These are phyloP conservation scores for Podila minutissima DNA, from an alignment of 192 early-diverging fungal species.

Conservation along the genomic window DNA sequence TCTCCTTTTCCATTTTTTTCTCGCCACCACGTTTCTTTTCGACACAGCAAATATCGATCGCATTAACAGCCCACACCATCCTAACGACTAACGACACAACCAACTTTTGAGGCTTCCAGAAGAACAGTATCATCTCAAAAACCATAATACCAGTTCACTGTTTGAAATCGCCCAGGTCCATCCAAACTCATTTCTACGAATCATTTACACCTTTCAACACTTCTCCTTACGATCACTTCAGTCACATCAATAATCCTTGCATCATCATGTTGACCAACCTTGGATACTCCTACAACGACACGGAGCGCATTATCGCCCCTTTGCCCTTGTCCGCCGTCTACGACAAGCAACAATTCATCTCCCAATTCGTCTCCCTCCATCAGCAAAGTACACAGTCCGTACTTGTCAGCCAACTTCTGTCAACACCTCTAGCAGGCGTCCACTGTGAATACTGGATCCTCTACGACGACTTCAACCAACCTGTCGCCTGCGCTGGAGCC, in stretches of 20 bases:
- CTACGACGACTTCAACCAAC: conserved; percentile 32
- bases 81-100: too few relatives aligned
- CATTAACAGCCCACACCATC: neutral
- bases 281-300: conserved; percentile 2
- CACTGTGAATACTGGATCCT: conserved; percentile 41
- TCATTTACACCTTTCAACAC: neutral
- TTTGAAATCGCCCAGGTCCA: too few relatives aligned
- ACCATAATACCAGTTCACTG: too few relatives aligned
- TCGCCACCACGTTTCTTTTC: neutral
- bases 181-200: too few relatives aligned
- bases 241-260: neutral
- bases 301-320: conserved; percentile 7
- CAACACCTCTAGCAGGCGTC: neutral
- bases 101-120: too few relatives aligned
- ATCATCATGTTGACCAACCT: conserved; percentile 38
- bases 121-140: too few relatives aligned
- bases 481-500: conserved; percentile 33
- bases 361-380: conserved; percentile 37
- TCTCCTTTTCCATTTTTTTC: neutral
- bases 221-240: neutral
- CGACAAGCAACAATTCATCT: conserved; percentile 39
- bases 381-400: conserved; percentile 26
- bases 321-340: conserved; percentile 44
- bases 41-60: neutral
- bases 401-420: conserved; percentile 29